Base-by-base conservation (phyloP, 2,329 filamentous ascomycete species). In the Hypoxylon sp. region DNA sequence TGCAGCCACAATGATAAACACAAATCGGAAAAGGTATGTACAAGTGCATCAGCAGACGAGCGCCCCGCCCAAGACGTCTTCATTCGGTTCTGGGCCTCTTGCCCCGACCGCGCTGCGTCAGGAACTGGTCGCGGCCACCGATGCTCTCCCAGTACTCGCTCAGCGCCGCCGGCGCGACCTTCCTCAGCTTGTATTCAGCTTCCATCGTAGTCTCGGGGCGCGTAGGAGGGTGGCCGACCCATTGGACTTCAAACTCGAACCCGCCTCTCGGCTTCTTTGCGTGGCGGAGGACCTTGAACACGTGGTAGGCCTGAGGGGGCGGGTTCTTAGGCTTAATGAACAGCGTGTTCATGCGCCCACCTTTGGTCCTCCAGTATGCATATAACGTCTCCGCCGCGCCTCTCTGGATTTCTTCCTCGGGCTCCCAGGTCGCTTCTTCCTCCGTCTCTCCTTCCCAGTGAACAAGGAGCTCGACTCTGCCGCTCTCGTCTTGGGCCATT, bases 391-490 rank as follows among this genome's bases (percentile, higher is more conserved):
- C 76, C 24, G 71, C 73, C 0, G 76, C 77, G 44, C 74, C 74
- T 50, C 72, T 57, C 38, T 79, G 78, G 44, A 79, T 75, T 56
- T 75, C 76, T 12, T 72, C 71, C 45, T 79, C 78, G 3, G 66
- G 49, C 24, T 78, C 77, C 76, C 76, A 79, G 2, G 74, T 76
- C 4, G 70, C 71, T 4, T 76, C 70, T 18, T 71, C 54, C 38
- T 69, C 61, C 4, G 53, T 54, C 50, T 76, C 74, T 11, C 70
- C 73, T 1, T 30, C 67, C 75, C 77, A 79, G 22, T 74, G 70
- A 24, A 79, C 71, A 4, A 75, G 68, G 7, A 79, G 51, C 49
- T 78, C 74, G 42, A 79, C 71, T 6, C 49, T 64, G 5, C 71
- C 70, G 16, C 62, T 73, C 7, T 52, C 32, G 18, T 73, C 71